A percentile compares a stretch with the other conserved stretches of the same genome.
These are phyloP conservation scores for Candida insectorum DNA, from an alignment of 805 yeast species.

Conservation along the genomic window DNA sequence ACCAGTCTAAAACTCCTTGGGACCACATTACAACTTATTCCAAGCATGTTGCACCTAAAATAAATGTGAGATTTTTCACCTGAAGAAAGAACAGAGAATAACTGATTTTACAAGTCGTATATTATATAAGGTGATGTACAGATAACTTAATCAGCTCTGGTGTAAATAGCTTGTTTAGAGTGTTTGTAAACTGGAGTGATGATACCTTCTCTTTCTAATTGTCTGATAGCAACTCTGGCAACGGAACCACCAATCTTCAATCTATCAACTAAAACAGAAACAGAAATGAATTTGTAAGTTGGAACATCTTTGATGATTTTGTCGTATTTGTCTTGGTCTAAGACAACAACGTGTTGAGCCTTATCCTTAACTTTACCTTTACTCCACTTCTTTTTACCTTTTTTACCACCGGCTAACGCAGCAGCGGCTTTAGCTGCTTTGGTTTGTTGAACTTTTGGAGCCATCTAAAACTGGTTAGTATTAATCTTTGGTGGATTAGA, in stretches of 20 bases:
- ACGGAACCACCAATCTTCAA: slow-evolving; percentile 98
- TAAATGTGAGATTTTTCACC: no score
- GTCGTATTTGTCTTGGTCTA: slow-evolving; percentile 99
- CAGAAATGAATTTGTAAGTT: slow-evolving; percentile 97
- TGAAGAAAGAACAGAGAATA: not conserved
- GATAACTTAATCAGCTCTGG: slow-evolving; percentile 52
- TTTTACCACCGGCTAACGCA: slow-evolving; percentile 99
- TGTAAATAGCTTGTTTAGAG: slow-evolving; percentile 96
- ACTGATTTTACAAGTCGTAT: slow-evolving; percentile 5
- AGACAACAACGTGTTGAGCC: slow-evolving; percentile 96
- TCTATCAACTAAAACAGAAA: slow-evolving; percentile 98
- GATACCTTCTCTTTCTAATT: slow-evolving; percentile 91
- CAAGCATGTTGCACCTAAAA: no score
- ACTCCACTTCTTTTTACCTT: slow-evolving; percentile 99
- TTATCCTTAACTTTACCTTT: slow-evolving; percentile 99
- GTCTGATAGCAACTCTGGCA: slow-evolving; percentile 97
- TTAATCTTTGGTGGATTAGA: not conserved
- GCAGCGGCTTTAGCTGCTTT: slow-evolving; percentile 99
- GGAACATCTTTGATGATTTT: slow-evolving; percentile 99
- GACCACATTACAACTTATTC: no score
- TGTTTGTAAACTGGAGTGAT: slow-evolving; percentile 92
- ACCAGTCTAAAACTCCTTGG: no score
- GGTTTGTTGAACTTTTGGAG: slow-evolving; percentile 98
- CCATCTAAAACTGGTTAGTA: slow-evolving; percentile 60
- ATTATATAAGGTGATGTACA: slow-evolving; percentile 10